Evolutionary conservation across 345 rosid species (phyloP).

Genomic region (Litchi chinensis): DNA sequence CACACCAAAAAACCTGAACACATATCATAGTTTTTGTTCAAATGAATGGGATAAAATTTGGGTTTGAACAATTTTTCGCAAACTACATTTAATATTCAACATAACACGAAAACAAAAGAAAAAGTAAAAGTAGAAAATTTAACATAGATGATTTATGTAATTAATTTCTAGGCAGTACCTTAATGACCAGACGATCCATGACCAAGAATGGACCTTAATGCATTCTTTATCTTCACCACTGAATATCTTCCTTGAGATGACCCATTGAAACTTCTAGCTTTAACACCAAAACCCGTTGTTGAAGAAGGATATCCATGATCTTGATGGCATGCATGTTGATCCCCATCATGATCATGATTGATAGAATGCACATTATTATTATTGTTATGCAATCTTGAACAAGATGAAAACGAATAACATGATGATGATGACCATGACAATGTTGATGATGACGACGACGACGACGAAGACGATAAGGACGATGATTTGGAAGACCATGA

Average conservation of each 20-base stretch:
- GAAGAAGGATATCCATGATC: constrained; percentile 29
- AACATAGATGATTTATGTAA: not conserved
- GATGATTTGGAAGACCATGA: constrained; percentile 47
- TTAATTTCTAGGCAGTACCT: constrained; percentile 14
- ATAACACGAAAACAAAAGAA: not conserved
- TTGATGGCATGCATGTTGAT: not conserved
- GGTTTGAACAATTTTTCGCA: not conserved
- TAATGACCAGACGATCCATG: constrained; percentile 25
- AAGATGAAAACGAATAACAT: constrained; percentile 25
- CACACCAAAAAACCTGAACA: not conserved
- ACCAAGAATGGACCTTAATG: constrained; percentile 42
- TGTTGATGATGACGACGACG: constrained; percentile 38
- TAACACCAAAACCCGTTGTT: constrained; percentile 36
- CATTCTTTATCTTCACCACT: constrained; percentile 50
- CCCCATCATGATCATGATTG: not conserved
- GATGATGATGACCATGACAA: constrained; percentile 24
- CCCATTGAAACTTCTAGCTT: constrained; percentile 9
- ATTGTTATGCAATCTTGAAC: constrained; percentile 29
- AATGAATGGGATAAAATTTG: not conserved
- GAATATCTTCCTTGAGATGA: constrained; percentile 40
- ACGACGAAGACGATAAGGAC: constrained; percentile 42
- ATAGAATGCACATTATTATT: constrained; percentile 7
- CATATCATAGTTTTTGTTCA: not conserved
- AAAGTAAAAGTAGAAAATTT: not conserved
- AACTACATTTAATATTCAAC: not conserved